These are phyloP conservation scores for Fusarium sp. DNA, from an alignment of 2,329 filamentous ascomycete genomes.

Conservation along the genomic window DNA sequence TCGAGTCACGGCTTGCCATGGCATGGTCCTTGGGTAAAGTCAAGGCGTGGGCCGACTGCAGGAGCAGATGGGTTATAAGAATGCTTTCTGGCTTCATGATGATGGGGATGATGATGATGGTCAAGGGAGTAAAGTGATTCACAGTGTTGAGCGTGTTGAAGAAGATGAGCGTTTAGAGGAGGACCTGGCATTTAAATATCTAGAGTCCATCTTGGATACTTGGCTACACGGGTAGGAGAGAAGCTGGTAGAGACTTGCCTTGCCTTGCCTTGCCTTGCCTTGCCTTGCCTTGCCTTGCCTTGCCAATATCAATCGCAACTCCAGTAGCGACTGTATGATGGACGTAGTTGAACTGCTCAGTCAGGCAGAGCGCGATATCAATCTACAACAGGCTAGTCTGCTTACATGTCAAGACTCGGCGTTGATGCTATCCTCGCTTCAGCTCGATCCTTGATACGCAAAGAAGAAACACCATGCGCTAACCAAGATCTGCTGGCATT, in stretches of 20 bases:
- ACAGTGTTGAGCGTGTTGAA: neutral
- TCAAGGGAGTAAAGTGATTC: neutral
- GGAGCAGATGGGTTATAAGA: neutral
- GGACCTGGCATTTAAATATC: neutral
- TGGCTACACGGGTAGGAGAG: too few species aligned
- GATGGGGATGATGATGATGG: neutral
- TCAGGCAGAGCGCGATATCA: neutral
- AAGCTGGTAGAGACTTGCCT: neutral
- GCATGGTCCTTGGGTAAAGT: neutral
- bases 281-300: neutral
- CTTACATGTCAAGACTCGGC: neutral
- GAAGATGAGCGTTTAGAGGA: neutral
- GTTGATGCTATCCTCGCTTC: neutral
- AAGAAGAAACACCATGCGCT: neutral
- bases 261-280: neutral
- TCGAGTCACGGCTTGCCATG: neutral
- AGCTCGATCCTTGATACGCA: neutral
- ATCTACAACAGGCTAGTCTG: neutral
- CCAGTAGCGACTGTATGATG: neutral
- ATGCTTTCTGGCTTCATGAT: slow-evolving; percentile 2
- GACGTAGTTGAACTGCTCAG: neutral
- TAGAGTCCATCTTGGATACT: neutral
- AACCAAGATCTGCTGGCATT: too few species aligned
- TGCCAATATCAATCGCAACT: neutral
- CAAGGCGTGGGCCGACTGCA: neutral